Evolutionary conservation across 305 asterid genomes (phyloP).

Genomic region (Fraxinus angustifolia): DNA sequence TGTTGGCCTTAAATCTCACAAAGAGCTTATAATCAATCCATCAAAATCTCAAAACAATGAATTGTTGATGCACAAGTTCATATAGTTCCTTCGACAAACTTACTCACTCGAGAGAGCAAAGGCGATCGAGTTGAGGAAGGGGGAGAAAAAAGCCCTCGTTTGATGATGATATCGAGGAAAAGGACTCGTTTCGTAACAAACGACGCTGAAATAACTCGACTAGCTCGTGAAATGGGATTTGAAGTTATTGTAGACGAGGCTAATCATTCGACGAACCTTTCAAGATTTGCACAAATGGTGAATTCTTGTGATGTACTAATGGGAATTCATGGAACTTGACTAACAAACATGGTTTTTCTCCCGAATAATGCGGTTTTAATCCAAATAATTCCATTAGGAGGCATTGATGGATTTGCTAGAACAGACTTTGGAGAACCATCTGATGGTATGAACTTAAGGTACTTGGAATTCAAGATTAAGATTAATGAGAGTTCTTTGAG

Average conservation of each 20-base stretch:
- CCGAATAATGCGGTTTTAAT: conserved; percentile 56
- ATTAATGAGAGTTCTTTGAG: conserved; percentile 55
- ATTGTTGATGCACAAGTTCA: conserved; percentile 39
- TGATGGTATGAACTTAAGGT: conserved; percentile 52
- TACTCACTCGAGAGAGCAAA: conserved; percentile 39
- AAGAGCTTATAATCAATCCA: conserved; percentile 42
- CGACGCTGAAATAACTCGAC: conserved; percentile 28
- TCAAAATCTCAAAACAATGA: conserved; percentile 19
- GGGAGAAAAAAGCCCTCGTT: conserved; percentile 38
- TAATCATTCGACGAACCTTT: conserved; percentile 26
- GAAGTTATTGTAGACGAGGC: conserved; percentile 61
- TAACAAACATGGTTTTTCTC: conserved; percentile 72
- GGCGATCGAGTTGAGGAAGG: conserved; percentile 20
- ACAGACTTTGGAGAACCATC: conserved; percentile 60
- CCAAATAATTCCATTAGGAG: conserved; percentile 64
- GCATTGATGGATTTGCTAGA: conserved; percentile 43
- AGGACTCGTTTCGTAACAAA: conserved; percentile 44
- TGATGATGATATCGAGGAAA: conserved; percentile 61
- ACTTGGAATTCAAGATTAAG: conserved; percentile 48
- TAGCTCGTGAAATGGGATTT: conserved; percentile 49
- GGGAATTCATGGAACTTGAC: conserved; percentile 77
- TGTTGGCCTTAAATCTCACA: conserved; percentile 42
- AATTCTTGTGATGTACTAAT: conserved; percentile 67
- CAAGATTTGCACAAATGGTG: conserved; percentile 47
- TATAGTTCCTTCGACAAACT: conserved; percentile 44